Base-by-base conservation (phyloP, 495 filamentous ascomycete genomes). In the Hypoxylon cercidicola region DNA sequence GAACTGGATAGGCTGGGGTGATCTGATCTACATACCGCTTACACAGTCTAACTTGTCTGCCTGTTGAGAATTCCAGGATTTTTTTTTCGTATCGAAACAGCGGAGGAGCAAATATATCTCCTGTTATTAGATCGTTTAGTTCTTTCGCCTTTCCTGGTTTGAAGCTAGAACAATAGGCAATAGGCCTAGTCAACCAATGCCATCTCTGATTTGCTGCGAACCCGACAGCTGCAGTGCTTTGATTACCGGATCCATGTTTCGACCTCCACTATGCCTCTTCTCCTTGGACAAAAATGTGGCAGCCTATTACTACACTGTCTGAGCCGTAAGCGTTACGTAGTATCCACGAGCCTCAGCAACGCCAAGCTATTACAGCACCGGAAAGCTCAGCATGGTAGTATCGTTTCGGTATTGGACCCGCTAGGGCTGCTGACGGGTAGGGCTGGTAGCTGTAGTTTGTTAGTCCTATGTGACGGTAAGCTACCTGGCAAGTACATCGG, bases 301-400 rank as follows among this genome's bases (percentile, higher is more conserved):
- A 41, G 45, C 35, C 37, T 43, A 55, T 25, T 44, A 19, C 11
- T 9, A 25, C 45, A 49, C 44, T 37, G 55, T 48, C 43, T 32
- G n/a, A 41, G 16, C 46, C 21, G 47, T 51, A 44, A 51, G 18
- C 23, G 30, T 47, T 55, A 55, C 45, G 46, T 57, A 13, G 34
- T 5, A 55, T 21, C 28, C 64, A 68, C 44, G 64, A 51, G 49
- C 43, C 43, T 49, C 41, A 53, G 59, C 48, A 48, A 54, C 19
- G 64, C 64, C 44, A 62, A 68, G 59, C 19, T 45, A 59, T 59
- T 46, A 11, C 47, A 54, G 16, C 34, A 37, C n/a, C n/a, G n/a
- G n/a, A n/a, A n/a, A n/a, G 39, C 4, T 4, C n/a, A 2, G 2
- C n/a, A 8, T 11, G 4, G 18, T 30, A 40, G 48, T 55, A 39